Conservation (phyloP, 495 filamentous ascomycete genomes). For the Xanthoparmelia taractica region DNA sequence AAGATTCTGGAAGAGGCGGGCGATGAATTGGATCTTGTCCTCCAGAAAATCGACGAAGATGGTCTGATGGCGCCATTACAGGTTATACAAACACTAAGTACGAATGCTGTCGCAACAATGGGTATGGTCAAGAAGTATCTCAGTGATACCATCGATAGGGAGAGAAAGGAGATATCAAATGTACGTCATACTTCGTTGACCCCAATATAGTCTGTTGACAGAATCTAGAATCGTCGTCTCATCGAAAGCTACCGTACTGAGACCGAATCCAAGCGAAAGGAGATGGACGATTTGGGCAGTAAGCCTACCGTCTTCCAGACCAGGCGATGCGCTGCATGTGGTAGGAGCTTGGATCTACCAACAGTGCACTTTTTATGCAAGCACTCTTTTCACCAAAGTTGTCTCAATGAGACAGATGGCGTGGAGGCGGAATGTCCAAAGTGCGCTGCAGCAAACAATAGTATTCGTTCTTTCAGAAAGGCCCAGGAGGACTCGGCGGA, state of each 20-base stretch:
- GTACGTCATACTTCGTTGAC: slow-evolving; percentile 30
- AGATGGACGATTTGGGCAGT: slow-evolving; percentile 63
- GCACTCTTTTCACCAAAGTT: slow-evolving; percentile 89
- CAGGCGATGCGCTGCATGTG: slow-evolving; percentile 76
- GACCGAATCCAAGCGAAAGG: slow-evolving; percentile 67
- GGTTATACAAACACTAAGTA: slow-evolving; percentile 86
- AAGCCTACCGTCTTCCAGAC: slow-evolving; percentile 88
- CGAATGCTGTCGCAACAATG: slow-evolving; percentile 86
- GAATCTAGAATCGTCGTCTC: slow-evolving; percentile 62
- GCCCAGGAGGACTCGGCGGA: slow-evolving; percentile 83
- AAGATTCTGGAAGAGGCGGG: slow-evolving; percentile 80
- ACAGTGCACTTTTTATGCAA: slow-evolving; percentile 94
- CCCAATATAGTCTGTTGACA: slow-evolving; percentile 13
- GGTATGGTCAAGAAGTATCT: slow-evolving; percentile 94
- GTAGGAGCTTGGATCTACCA: slow-evolving; percentile 67
- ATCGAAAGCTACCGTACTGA: slow-evolving; percentile 81
- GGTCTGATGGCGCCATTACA: slow-evolving; percentile 93
- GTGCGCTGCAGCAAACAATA: slow-evolving; percentile 74
- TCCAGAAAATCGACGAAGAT: slow-evolving; percentile 80
- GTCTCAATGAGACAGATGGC: slow-evolving; percentile 59
- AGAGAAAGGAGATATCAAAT: slow-evolving; percentile 72
- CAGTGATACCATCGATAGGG: slow-evolving; percentile 75
- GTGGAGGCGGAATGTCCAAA: slow-evolving; percentile 73
- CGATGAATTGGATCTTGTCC: slow-evolving; percentile 65
- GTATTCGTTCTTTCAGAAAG: slow-evolving; percentile 74